Evolutionary conservation across 495 filamentous ascomycete genomes (phyloP), one percentile per base, ranked within the genome.

Genomic region (Letharia lupina): DNA sequence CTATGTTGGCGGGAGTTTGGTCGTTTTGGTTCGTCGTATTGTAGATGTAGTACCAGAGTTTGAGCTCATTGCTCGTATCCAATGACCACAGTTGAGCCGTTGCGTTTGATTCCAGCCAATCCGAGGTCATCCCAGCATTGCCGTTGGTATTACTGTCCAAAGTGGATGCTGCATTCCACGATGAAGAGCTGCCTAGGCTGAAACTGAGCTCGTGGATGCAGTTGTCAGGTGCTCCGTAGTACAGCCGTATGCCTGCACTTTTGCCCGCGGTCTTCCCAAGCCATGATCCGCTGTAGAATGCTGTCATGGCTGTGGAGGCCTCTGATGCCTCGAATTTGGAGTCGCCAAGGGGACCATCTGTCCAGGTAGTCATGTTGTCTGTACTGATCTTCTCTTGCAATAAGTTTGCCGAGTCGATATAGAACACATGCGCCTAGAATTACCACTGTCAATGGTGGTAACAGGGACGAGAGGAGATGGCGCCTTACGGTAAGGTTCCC

Each of bases 331-430:
- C 4, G 50, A 59, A 23, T 42, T 39, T 28, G 2, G 63, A 59
- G 12, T 47, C 31, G 3, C n/a, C 50, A 39, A 42, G 48, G 23
- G 62, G 20, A 18, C 62, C 62, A 20, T 28, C 6, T 2, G 42
- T 10, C 63, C 63, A 65, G 15, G 63, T 65, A 11, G 39, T 16
- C 50, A 59, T 57, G 52, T 39, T 59, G 41, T 65, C 52, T 7
- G 52, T 65, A 47, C 63, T 65, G 20, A 65, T 65, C 52, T 57
- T 41, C 40, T 65, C 63, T 18, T 47, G 63, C 50, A 65, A 28
- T 18, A 65, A 7, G 13, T 65, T 59, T 0, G 50, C 12, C 28
- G 37, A 40, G 33, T 59, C 54, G 33, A 58, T 31, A 31, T 65
- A 65, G 41, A 65, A 65, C 16, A 65, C 5, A 28, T 65, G n/a